Evolutionary conservation across 2,329 filamentous ascomycete species (phyloP).

Genomic region (Trichoderma brevicompactum): DNA sequence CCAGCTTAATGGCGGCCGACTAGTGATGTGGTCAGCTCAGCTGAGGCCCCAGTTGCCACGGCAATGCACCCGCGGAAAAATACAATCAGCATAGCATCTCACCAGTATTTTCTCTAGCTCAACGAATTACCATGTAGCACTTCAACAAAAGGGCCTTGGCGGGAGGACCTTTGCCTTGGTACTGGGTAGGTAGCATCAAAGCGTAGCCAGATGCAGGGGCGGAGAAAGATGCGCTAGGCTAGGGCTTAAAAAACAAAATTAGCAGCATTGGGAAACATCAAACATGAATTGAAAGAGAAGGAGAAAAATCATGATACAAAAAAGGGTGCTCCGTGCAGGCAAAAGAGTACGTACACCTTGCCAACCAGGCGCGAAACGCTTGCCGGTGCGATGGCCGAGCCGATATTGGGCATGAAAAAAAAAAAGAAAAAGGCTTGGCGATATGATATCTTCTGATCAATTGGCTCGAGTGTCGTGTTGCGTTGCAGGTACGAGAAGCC

Average conservation of each 20-base stretch:
- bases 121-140: neutral
- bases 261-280: constrained; percentile 17
- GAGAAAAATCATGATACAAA: too few species aligned
- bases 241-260: constrained; percentile 26
- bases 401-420: neutral
- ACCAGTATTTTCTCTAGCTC: neutral
- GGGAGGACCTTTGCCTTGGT: neutral
- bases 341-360: neutral
- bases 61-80: neutral
- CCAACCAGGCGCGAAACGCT: neutral
- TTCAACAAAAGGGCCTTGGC: neutral
- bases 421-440: neutral
- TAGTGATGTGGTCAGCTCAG: neutral
- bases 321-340: too few species aligned
- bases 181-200: neutral
- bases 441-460: neutral
- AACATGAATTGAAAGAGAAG: neutral
- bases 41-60: neutral
- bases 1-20: constrained; percentile 8
- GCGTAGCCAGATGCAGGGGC: constrained; percentile 12
- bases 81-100: neutral
- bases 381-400: neutral
- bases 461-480: neutral
- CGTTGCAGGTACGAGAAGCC: constrained; percentile 12
- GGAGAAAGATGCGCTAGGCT: constrained; percentile 14